These are phyloP conservation scores for Plasmopara viticola DNA, from an alignment of 352 stramenopile species.

Conservation along the genomic window DNA sequence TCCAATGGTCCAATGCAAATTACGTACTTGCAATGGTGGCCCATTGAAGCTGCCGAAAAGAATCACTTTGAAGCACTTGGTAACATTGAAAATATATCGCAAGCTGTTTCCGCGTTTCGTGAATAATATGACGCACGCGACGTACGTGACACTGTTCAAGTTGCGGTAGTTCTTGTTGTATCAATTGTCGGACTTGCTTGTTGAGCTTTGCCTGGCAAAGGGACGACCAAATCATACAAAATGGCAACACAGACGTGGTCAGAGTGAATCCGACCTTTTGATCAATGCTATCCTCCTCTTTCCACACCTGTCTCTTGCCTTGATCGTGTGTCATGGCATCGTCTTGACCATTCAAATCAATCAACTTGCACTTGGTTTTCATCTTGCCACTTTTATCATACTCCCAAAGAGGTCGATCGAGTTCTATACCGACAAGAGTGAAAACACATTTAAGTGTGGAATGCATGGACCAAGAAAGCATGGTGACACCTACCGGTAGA, in stretches of 20 bases:
- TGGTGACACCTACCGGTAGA: conserved; percentile 11
- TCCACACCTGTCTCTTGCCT: conserved; percentile 15
- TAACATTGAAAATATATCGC: conserved; percentile 18
- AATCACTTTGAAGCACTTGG: conserved; percentile 21
- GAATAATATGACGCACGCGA: conserved; percentile 32
- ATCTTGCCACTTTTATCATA: conserved; percentile 33
- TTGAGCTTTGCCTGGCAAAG: conserved; percentile 29
- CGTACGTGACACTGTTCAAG: conserved; percentile 39
- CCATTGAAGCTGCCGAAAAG: conserved; percentile 20
- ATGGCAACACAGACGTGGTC: conserved; percentile 1
- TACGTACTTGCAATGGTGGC: conserved; percentile 32
- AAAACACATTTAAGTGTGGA: background rate
- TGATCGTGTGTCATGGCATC: conserved; percentile 19
- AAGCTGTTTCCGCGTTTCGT: conserved; percentile 28
- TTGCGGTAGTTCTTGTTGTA: conserved; percentile 24
- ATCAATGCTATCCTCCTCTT: background rate
- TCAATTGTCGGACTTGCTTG: conserved; percentile 21
- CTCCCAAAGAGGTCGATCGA: conserved; percentile 29
- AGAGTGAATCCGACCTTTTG: background rate
- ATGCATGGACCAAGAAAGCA: background rate
- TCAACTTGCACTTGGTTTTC: conserved; percentile 25
- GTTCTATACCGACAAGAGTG: conserved; percentile 16
- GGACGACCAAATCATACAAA: conserved; percentile 4
- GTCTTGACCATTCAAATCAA: conserved; percentile 8
- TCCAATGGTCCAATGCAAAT: background rate